A percentile compares a stretch with the other conserved stretches of the same genome.
phyloP scores from a whole-genome alignment of 345 rosid genomes.

The Boechera stricta region DNA sequence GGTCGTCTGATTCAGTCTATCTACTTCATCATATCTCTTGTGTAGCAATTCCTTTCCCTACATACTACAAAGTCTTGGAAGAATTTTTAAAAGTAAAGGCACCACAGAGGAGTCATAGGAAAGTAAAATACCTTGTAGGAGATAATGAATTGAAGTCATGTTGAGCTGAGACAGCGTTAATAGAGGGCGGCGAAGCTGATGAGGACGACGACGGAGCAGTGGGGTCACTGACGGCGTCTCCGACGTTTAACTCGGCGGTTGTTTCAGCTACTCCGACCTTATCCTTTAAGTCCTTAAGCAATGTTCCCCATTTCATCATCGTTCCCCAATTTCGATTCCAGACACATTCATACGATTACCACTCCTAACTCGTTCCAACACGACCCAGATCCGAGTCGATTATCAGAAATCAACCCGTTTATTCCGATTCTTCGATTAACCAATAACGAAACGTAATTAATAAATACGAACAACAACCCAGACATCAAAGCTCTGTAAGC shows the following conservation, averaged over 20 bases:
- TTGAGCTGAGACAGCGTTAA: conserved; percentile 49
- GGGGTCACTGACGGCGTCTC: conserved; percentile 48
- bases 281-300: conserved; percentile 90
- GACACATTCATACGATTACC: not conserved
- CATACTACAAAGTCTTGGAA: too few relatives aligned
- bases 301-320: conserved; percentile 96
- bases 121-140: conserved; percentile 63
- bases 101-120: too few relatives aligned
- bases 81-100: not conserved
- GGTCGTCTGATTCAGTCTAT: too few relatives aligned
- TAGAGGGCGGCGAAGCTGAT: conserved; percentile 50
- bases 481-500: conserved; percentile 29
- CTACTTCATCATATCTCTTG: too few relatives aligned
- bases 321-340: conserved; percentile 41
- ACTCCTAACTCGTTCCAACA: conserved; percentile 19
- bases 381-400: conserved; percentile 36
- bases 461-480: conserved; percentile 19
- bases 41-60: too few relatives aligned
- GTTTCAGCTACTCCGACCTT: conserved; percentile 79
- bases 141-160: conserved; percentile 54
- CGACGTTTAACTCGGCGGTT: conserved; percentile 52
- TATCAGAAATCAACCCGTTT: conserved; percentile 24
- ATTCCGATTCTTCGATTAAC: conserved; percentile 17
- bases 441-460: not conserved
- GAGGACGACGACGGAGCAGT: conserved; percentile 52